These are phyloP conservation scores for Caryopteris hybrid DNA, from an alignment of 305 asterid genomes.

Conservation along the genomic window DNA sequence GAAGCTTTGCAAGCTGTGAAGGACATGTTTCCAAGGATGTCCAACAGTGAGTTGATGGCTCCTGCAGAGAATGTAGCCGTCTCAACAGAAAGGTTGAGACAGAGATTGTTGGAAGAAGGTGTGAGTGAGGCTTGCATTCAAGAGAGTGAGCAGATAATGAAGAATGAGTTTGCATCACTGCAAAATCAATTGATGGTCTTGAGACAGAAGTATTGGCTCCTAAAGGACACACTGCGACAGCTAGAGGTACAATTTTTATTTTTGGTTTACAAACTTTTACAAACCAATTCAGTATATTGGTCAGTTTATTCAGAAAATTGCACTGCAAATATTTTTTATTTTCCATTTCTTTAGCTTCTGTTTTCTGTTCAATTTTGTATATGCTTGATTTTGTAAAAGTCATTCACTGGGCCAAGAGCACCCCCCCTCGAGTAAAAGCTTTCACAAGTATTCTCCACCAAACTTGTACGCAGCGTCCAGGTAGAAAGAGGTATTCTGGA, in stretches of 20 bases:
- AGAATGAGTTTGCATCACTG: conserved; percentile 65
- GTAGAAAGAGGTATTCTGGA: no score
- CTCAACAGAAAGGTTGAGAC: conserved; percentile 80
- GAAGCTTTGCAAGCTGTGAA: conserved; percentile 94
- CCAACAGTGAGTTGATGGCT: conserved; percentile 96
- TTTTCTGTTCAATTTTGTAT: neutral
- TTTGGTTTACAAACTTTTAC: conserved; percentile 20
- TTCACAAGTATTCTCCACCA: no score
- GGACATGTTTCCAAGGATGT: conserved; percentile 92
- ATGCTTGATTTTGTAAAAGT: neutral
- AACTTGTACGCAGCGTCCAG: no score
- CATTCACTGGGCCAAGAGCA: no score
- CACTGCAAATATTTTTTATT: neutral
- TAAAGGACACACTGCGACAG: conserved; percentile 83
- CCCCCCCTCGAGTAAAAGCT: no score
- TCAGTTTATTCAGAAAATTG: neutral
- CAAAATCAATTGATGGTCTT: conserved; percentile 72
- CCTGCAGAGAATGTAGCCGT: conserved; percentile 55
- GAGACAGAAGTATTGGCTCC: conserved; percentile 86
- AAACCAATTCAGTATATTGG: conserved; percentile 11
- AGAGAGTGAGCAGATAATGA: conserved; percentile 89
- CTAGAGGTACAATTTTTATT: conserved; percentile 73
- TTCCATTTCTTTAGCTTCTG: neutral
- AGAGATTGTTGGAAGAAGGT: conserved; percentile 75
- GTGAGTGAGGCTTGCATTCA: conserved; percentile 62